Percentiles rank a stretch among this genome's conserved stretches.
Evolutionary conservation across 192 early-diverging fungal genomes (phyloP).

Genomic region (Coemansia sp.): DNA sequence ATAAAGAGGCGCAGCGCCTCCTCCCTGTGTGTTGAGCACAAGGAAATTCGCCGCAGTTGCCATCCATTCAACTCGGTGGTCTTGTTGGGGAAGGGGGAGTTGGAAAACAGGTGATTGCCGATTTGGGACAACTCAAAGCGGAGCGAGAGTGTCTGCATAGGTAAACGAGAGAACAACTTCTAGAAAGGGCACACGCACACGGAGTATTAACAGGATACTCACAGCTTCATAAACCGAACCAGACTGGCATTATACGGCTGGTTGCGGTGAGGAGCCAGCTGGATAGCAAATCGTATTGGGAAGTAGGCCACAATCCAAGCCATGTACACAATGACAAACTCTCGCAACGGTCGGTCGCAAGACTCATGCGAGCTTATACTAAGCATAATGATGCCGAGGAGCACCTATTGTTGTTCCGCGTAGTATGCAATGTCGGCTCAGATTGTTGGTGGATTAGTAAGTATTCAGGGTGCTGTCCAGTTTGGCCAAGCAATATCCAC

Average conservation of each 20-base stretch:
- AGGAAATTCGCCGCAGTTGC: not conserved
- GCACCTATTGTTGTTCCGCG: slow-evolving; percentile 40
- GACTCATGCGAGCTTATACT: slow-evolving; percentile 46
- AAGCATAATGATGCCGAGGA: slow-evolving; percentile 56
- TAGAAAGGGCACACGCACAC: not conserved
- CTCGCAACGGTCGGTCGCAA: slow-evolving; percentile 56
- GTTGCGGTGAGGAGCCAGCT: slow-evolving; percentile 1
- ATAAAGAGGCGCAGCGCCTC: too few relatives aligned
- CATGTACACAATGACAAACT: slow-evolving; percentile 62
- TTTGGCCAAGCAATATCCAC: not conserved
- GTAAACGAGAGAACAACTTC: too few relatives aligned
- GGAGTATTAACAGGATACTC: not conserved
- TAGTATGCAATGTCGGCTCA: not conserved
- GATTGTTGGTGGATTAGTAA: not conserved
- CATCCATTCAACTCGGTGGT: not conserved
- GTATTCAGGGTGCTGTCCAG: not conserved
- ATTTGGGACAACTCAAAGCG: not conserved
- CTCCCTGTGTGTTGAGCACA: not conserved
- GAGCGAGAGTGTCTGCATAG: not conserved
- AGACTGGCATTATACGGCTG: not conserved
- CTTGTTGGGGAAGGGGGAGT: not conserved
- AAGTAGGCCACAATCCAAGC: slow-evolving; percentile 56
- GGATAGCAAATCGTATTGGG: not conserved
- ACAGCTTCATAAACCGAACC: not conserved
- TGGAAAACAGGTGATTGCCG: not conserved